Base-by-base conservation (phyloP, 805 yeast species). In the Nakazawaea pomicola region DNA sequence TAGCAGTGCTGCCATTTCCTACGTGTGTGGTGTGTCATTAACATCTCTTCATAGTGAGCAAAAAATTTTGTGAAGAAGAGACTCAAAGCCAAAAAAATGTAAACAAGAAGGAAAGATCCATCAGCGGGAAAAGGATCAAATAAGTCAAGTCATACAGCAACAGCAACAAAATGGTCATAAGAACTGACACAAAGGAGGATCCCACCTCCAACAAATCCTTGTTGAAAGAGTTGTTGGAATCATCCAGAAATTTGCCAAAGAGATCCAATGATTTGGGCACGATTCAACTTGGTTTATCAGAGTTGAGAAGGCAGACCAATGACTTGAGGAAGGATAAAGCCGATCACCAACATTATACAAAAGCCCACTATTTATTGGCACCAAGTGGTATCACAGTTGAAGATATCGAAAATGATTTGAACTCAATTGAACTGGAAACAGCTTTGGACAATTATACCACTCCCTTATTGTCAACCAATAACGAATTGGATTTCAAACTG, bases 361-460 rank as follows among this genome's bases (percentile, higher is more conserved):
- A 79, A 52, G 93, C 86, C 2, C 98, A 93, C 56, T 93, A 93
- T 58, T 65, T 93, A 29, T 66, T 91, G 33, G 96, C 96, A 5
- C 85, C 90, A 1, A 83, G 91, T 54, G 97, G 97, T 1, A 74
- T 89, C 39, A 79, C 86, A 31, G 81, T 91, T 38, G 95, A 87
- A 51, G 93, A 87, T 43, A 78, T 90, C 29, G 89, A 85, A 49
- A 62, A 62, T 24, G 81, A 78, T 36, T 60, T 82, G 43, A 68
- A 70, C 37, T 50, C 72, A 29, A 56, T 72, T 44, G 61, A 64
- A 32, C 41, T 47, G 44, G 44, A 56, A 15, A 33, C 41, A 11
- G 29, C 30, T 7, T 21, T 38, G 25, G 34, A 37, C 6, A 18
- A 16, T 4, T 39, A 31, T 15, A 30, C 16, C 12, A 14, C 15